Conservation (phyloP, 2,329 filamentous ascomycete genomes). For the Talaromyces albobiverticillius region DNA sequence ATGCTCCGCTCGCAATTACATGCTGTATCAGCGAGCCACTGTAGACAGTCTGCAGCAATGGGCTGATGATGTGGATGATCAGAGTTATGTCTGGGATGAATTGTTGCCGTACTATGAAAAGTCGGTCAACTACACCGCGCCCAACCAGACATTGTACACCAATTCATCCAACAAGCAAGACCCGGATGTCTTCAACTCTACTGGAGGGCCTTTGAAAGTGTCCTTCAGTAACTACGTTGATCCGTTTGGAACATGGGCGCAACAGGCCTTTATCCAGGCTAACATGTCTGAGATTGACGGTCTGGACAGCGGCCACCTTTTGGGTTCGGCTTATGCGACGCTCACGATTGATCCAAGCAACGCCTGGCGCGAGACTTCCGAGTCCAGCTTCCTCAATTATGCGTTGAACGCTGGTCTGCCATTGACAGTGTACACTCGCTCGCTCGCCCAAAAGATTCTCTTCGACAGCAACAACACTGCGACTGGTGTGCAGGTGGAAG, state of each 20-base stretch:
- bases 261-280: slow-evolving; percentile 23
- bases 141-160: slow-evolving; percentile 12
- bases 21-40: slow-evolving; percentile 29
- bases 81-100: slow-evolving; percentile 31
- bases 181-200: slow-evolving; percentile 17
- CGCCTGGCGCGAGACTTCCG: slow-evolving; percentile 20
- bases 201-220: slow-evolving; percentile 31
- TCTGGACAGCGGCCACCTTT: slow-evolving; percentile 26
- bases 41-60: slow-evolving; percentile 29
- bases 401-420: slow-evolving; percentile 23
- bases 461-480: slow-evolving; percentile 31
- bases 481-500: slow-evolving; percentile 22
- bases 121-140: slow-evolving; percentile 27
- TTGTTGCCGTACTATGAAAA: slow-evolving; percentile 29
- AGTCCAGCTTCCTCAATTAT: slow-evolving; percentile 26
- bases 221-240: slow-evolving; percentile 28
- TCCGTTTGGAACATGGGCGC: slow-evolving; percentile 26
- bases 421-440: slow-evolving; percentile 30
- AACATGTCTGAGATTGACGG: slow-evolving; percentile 27
- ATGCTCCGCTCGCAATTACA: slow-evolving; percentile 22
- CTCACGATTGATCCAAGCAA: slow-evolving; percentile 30
- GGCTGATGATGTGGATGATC: slow-evolving; percentile 35
- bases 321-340: slow-evolving; percentile 24
- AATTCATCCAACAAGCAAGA: slow-evolving; percentile 26
- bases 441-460: slow-evolving; percentile 34